phyloP scores from a whole-genome alignment of 78 protist genomes.

The Dictyostelium brefeldianum region DNA sequence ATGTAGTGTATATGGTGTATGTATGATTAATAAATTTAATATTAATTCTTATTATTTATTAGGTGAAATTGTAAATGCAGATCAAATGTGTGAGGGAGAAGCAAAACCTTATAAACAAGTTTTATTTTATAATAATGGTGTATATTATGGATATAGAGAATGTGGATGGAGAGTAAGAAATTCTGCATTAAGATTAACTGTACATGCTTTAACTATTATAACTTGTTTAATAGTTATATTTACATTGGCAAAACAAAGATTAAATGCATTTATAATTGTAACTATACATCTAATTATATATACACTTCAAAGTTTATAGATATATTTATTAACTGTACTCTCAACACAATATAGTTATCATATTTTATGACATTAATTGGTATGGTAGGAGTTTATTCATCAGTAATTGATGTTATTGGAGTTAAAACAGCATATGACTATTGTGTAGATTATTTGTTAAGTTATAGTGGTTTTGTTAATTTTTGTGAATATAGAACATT shows the following conservation, averaged over 20 bases:
- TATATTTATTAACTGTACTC: no score
- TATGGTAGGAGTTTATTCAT: background rate
- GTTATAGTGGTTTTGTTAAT: background rate
- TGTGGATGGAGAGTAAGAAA: background rate
- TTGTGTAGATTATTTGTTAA: background rate
- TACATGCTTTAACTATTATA: background rate
- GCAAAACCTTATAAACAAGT: background rate
- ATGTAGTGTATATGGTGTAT: no score
- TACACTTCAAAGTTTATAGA: no score
- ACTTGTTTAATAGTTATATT: background rate
- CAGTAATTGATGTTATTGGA: background rate
- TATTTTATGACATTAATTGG: background rate
- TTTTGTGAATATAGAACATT: background rate
- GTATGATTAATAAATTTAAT: no score
- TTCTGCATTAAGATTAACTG: background rate
- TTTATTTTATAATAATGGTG: background rate
- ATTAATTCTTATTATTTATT: no score
- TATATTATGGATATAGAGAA: background rate
- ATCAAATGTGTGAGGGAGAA: background rate
- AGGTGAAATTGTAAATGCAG: no score
- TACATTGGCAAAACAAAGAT: background rate
- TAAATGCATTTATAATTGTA: background rate
- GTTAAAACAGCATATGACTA: constrained; percentile 5
- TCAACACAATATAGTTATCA: background rate
- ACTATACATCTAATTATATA: background rate